Percentiles rank a stretch among this genome's conserved stretches.
Evolutionary conservation across 2,329 filamentous ascomycete genomes (phyloP).

Genomic region (Sporothrix curviconia): DNA sequence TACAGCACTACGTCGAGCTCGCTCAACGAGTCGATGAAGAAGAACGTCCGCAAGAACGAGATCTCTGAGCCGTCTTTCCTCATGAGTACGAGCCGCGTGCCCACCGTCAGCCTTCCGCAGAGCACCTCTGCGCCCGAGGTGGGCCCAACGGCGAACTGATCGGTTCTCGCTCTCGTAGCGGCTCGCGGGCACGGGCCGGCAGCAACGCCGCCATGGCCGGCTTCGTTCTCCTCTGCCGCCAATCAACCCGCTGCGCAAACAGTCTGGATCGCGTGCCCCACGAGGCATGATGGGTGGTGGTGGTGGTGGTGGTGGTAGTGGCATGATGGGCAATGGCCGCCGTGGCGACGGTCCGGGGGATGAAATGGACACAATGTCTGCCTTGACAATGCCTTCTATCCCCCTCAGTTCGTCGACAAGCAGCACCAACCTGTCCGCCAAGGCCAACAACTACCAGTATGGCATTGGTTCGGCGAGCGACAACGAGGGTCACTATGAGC

Average conservation of each 20-base stretch:
- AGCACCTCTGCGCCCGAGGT: constrained; percentile 16
- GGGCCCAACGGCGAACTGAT: constrained; percentile 23
- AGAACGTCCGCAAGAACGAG: constrained; percentile 39
- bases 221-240: constrained; percentile 41
- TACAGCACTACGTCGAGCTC: constrained; percentile 23
- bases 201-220: constrained; percentile 28
- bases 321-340: constrained; percentile 27
- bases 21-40: constrained; percentile 35
- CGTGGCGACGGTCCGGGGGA: constrained; percentile 23
- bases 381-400: constrained; percentile 27
- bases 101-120: constrained; percentile 35
- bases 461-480: constrained; percentile 29
- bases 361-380: constrained; percentile 21
- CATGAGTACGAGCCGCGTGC: constrained; percentile 39
- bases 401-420: constrained; percentile 21
- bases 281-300: constrained; percentile 36
- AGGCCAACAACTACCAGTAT: constrained; percentile 18
- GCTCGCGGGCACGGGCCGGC: constrained; percentile 33
- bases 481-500: constrained; percentile 35
- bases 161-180: constrained; percentile 29
- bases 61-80: constrained; percentile 46
- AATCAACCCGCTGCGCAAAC: constrained; percentile 50
- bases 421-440: constrained; percentile 9
- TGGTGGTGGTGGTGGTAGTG: too few relatives aligned
- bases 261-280: constrained; percentile 28